Base-by-base conservation (phyloP, 129 eudicot genomes). In the Lonicera japonica region DNA sequence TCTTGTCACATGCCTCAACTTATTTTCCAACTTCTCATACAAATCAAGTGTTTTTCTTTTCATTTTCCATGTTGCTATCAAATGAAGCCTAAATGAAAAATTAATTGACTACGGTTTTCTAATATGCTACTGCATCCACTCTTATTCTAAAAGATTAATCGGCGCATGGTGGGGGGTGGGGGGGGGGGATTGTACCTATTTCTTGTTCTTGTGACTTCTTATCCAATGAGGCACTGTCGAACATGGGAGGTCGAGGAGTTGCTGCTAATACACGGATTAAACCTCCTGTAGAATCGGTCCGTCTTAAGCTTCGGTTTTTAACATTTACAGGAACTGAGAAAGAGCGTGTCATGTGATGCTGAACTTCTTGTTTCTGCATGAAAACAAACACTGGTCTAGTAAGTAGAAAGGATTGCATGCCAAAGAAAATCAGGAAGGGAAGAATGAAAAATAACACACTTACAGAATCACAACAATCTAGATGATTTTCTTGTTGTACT, bases 321-420 rank as follows among this genome's bases (percentile, higher is more conserved):
- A 80, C 77, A 68, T 77, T 80, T 61, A 74, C 73, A 58, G 91
- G 91, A 60, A 84, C 91, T 51, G 91, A 84, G 39, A 80, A 71
- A 4, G 86, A 84, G 56, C 85, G 80, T 11, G 71, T 73, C 75
- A 81, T 81, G 29, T 34, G 56, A 18, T 74, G 65, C 57, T 74
- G 72, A 53, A 54, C 55, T 68, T 78, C 70, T 20, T 63, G 58
- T 47, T 63, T 67, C 83, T 73, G 78, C 14, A 21, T 22, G 57
- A 11, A 39, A 56, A 53, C 23, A 63, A 61, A 59, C 51, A 34
- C 11, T 20, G n/a, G 22, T 43, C 55, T 45, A 61, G 50, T 57
- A 68, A 68, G 51, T 47, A 63, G 46, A 60, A 17, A 69, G 41
- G 47, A 56, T 23, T 52, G 46, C 12, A 59, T 29, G 36, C 4